Base-by-base conservation (phyloP, 2,329 filamentous ascomycete species). In the Colletotrichum salicis region DNA sequence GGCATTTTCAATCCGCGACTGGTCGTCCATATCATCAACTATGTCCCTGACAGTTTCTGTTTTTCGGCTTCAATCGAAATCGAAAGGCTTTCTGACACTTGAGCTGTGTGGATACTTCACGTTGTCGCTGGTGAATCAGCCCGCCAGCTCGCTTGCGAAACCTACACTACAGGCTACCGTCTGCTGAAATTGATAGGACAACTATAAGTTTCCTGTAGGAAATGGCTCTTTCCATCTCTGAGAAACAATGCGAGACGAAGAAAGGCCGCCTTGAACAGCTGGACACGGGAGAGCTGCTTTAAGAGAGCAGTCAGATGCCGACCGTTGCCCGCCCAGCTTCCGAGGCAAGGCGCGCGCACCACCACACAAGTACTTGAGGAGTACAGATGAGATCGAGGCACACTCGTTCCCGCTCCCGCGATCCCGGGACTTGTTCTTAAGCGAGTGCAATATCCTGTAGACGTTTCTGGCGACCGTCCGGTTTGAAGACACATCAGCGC, bases 401-500 rank as follows among this genome's bases (percentile, higher is more conserved):
- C 41, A 13, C 27, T 62, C 57, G 31, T 54, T 68, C 58, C 45
- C 69, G 57, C 58, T 54, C 54, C n/a, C 55, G 59, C 54, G 61
- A 66, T 37, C 31, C 48, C 29, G 22, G 67, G 48, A 57, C 57
- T 60, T 45, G 7, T 70, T 66, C 65, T 41, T 45, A 45, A 15
- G 59, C 33, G 35, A 48, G 41, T 60, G 37, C 55, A 66, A 66
- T 70, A 60, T 61, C 31, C 27, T 59, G 37, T 66, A 54, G 70
- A 70, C 67, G 67, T 66, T 70, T 66, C 70, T 70, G 55, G 52
- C 41, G 57, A 71, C 67, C 67, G 56, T 70, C 67, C 61, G 70
- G 62, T 64, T 68, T 72, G 60, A 72, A 72, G 60, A 66, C 56
- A 72, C 60, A 65, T 72, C 66, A 66, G 59, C 67, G 67, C 60